Evolutionary conservation across 2,329 filamentous ascomycete genomes (phyloP).

Genomic region (Pezicula radicicola): DNA sequence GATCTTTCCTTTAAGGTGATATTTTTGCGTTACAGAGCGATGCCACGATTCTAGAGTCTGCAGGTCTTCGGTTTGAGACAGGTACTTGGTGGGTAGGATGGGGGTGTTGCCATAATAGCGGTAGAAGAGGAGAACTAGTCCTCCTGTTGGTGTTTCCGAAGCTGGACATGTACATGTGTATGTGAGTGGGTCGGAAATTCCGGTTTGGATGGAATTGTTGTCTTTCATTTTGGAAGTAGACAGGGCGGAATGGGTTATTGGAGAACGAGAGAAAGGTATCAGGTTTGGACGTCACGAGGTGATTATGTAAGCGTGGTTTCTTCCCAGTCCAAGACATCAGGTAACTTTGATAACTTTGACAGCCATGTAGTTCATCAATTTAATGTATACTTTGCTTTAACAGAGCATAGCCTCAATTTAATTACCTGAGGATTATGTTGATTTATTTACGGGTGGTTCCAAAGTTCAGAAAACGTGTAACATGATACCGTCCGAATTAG

Average conservation of each 20-base stretch:
- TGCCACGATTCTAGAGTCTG: slow-evolving; percentile 22
- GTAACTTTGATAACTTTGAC: too few relatives aligned
- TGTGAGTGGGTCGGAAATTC: slow-evolving; percentile 26
- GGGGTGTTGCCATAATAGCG: slow-evolving; percentile 27
- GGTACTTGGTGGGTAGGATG: slow-evolving; percentile 9
- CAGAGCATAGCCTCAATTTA: too few relatives aligned
- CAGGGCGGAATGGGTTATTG: not conserved
- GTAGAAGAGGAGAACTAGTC: slow-evolving; percentile 29
- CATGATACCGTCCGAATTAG: too few relatives aligned
- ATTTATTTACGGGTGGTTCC: too few relatives aligned
- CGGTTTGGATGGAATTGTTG: slow-evolving; percentile 1
- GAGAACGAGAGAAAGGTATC: too few relatives aligned
- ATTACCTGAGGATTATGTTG: too few relatives aligned
- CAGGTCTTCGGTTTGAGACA: slow-evolving; percentile 5
- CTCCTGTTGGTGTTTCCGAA: slow-evolving; percentile 7
- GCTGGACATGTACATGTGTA: slow-evolving; percentile 27
- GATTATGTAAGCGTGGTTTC: too few relatives aligned
- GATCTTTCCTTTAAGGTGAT: slow-evolving; percentile 25
- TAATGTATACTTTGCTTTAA: too few relatives aligned
- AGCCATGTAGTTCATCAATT: too few relatives aligned
- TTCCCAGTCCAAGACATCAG: too few relatives aligned
- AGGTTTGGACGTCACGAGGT: too few relatives aligned
- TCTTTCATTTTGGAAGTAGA: slow-evolving; percentile 7
- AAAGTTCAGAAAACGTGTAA: too few relatives aligned
- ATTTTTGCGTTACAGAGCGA: slow-evolving; percentile 9